A percentile compares a stretch with the other conserved stretches of the same genome.
phyloP scores from a whole-genome alignment of 1,284 basidiomycete species.

The Afroboletus lepidellus region DNA sequence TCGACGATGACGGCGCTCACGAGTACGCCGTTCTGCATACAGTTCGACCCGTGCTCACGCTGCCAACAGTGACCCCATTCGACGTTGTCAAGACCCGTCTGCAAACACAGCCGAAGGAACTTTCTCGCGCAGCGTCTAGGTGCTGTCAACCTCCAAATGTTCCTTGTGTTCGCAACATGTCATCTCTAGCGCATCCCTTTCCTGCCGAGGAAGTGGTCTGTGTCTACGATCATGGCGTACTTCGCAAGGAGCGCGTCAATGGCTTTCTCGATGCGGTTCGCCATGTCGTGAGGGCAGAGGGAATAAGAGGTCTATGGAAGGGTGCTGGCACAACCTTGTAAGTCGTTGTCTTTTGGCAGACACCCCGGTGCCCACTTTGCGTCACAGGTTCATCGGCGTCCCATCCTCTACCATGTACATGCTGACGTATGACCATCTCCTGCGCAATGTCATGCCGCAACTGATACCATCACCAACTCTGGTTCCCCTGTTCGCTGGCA shows the following conservation, averaged over 20 bases:
- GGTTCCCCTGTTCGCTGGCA: slow-evolving; percentile 81
- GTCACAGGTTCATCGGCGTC: slow-evolving; percentile 79
- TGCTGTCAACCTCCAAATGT: slow-evolving; percentile 68
- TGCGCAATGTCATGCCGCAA: slow-evolving; percentile 60
- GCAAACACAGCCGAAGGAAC: slow-evolving; percentile 71
- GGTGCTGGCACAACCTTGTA: slow-evolving; percentile 85
- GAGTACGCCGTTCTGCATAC: slow-evolving; percentile 45
- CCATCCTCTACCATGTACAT: slow-evolving; percentile 95
- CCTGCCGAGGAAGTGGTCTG: slow-evolving; percentile 66
- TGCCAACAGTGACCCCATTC: slow-evolving; percentile 82
- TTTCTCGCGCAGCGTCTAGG: slow-evolving; percentile 47
- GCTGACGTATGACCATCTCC: slow-evolving; percentile 91
- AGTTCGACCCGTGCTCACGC: slow-evolving; percentile 7
- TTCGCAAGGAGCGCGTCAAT: slow-evolving; percentile 67
- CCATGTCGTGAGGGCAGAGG: slow-evolving; percentile 77
- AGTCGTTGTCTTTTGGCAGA: slow-evolving; percentile 32
- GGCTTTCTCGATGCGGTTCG: slow-evolving; percentile 82
- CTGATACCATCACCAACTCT: slow-evolving; percentile 55
- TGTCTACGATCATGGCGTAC: slow-evolving; percentile 71
- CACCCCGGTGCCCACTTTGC: slow-evolving; percentile 19
- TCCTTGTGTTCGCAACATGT: slow-evolving; percentile 74
- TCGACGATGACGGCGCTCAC: slow-evolving; percentile 82
- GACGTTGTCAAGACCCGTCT: slow-evolving; percentile 93
- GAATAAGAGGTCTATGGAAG: slow-evolving; percentile 83
- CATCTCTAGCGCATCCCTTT: slow-evolving; percentile 57